These are phyloP conservation scores for Phytopythium montanum DNA, from an alignment of 352 stramenopile species.

Conservation along the genomic window DNA sequence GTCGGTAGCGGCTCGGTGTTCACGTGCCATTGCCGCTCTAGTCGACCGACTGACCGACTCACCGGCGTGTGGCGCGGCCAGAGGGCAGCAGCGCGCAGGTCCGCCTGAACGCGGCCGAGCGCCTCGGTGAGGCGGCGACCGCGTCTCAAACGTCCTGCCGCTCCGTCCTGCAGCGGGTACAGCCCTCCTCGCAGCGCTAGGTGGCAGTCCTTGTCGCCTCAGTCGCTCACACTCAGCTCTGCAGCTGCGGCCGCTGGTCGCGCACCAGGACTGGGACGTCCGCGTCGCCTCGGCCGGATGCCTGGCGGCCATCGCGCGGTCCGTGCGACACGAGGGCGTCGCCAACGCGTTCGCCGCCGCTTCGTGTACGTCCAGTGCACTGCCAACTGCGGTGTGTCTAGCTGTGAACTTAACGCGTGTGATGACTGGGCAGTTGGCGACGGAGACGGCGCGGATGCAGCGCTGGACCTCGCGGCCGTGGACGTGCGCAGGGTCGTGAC, in stretches of 20 bases:
- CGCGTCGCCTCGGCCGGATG: conserved; percentile 68
- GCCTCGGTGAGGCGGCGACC: conserved; percentile 57
- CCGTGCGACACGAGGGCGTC: conserved; percentile 32
- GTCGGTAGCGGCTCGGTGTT: too few species aligned
- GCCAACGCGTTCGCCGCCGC: conserved; percentile 36
- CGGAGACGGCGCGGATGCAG: conserved; percentile 27
- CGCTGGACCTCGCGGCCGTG: conserved; percentile 54
- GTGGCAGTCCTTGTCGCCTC: neutral
- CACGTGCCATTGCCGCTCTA: too few species aligned
- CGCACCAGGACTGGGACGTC: conserved; percentile 62
- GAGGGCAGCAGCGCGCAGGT: conserved; percentile 71
- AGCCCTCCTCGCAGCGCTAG: neutral
- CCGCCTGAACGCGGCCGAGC: conserved; percentile 63
- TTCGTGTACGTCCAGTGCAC: conserved; percentile 29
- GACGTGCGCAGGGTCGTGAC: conserved; percentile 50
- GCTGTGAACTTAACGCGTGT: neutral
- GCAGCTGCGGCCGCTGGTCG: conserved; percentile 49
- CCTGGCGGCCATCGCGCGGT: conserved; percentile 47
- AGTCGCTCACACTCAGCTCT: neutral
- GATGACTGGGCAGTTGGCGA: conserved; percentile 31
- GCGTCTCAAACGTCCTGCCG: conserved; percentile 39
- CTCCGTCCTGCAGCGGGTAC: conserved; percentile 50
- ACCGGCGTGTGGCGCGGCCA: conserved; percentile 10
- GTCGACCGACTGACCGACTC: neutral
- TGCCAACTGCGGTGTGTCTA: neutral